These are phyloP conservation scores for Aureobasidium leucospermi DNA, from an alignment of 2,329 filamentous ascomycete genomes.

Conservation along the genomic window DNA sequence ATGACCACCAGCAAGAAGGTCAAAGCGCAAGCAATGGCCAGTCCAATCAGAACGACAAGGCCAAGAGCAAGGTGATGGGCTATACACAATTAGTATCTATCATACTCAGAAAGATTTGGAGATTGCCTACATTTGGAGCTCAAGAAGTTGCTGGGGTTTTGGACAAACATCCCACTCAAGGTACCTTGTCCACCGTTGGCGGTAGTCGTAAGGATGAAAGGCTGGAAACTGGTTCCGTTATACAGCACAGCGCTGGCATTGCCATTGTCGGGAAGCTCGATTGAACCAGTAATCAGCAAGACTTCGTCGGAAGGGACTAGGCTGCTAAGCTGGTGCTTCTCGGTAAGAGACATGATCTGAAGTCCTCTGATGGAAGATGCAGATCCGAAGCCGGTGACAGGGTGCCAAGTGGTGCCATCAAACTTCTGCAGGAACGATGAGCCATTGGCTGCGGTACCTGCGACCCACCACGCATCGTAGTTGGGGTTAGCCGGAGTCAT, in stretches of 20 bases:
- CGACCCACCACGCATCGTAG: slow-evolving; percentile 70
- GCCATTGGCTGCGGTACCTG: slow-evolving; percentile 57
- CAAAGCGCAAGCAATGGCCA: slow-evolving; percentile 69
- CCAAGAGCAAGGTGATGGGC: slow-evolving; percentile 60
- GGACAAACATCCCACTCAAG: slow-evolving; percentile 74
- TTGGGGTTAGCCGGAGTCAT: slow-evolving; percentile 68
- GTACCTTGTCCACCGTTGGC: slow-evolving; percentile 58
- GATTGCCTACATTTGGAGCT: slow-evolving; percentile 49
- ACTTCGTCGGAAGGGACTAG: slow-evolving; percentile 61
- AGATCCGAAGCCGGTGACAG: slow-evolving; percentile 56
- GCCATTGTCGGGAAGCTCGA: slow-evolving; percentile 69
- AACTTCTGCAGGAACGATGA: slow-evolving; percentile 76
- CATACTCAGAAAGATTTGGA: background rate
- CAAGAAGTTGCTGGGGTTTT: slow-evolving; percentile 69
- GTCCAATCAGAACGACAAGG: slow-evolving; percentile 71
- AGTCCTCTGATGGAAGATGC: slow-evolving; percentile 68
- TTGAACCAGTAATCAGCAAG: slow-evolving; percentile 76
- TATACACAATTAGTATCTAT: slow-evolving; percentile 22
- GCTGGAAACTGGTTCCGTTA: slow-evolving; percentile 70
- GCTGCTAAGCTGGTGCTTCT: slow-evolving; percentile 57
- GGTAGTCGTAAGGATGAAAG: slow-evolving; percentile 72
- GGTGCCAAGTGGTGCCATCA: slow-evolving; percentile 63
- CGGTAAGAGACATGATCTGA: slow-evolving; percentile 68
- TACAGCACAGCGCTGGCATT: slow-evolving; percentile 80
- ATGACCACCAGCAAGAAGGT: slow-evolving; percentile 71